Evolutionary conservation across 441 rosid genomes (phyloP).

Genomic region (Adansonia grandidieri): DNA sequence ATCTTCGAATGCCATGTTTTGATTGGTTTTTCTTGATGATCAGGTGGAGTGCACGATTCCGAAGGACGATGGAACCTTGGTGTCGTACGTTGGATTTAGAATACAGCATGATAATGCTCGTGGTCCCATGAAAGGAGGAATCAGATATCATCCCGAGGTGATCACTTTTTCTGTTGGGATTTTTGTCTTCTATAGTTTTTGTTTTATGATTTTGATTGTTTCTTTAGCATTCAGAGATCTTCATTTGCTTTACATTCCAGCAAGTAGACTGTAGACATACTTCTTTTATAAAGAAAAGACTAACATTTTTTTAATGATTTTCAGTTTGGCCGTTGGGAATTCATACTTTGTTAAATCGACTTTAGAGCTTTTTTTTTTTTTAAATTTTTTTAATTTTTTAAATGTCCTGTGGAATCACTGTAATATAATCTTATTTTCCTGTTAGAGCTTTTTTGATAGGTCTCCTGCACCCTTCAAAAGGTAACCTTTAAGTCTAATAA

Average conservation of each 20-base stretch:
- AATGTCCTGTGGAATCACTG: neutral
- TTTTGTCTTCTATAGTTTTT: neutral
- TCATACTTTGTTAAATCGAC: neutral
- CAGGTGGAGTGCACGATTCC: constrained; percentile 93
- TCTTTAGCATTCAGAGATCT: neutral
- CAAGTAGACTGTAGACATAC: neutral
- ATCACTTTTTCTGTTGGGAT: neutral
- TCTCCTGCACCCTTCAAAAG: neutral
- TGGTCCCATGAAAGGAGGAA: constrained; percentile 94
- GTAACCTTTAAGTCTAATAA: neutral
- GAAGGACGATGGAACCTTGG: constrained; percentile 77
- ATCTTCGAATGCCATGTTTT: neutral
- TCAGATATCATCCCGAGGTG: constrained; percentile 92
- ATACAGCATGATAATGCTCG: constrained; percentile 87
- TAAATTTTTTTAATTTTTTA: no score
- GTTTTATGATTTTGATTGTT: neutral
- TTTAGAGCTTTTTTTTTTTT: neutral
- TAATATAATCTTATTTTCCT: neutral
- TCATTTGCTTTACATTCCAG: neutral
- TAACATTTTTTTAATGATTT: neutral
- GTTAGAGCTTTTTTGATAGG: neutral
- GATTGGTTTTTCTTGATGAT: constrained; percentile 22
- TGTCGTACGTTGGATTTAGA: constrained; percentile 78
- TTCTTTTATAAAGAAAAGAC: neutral
- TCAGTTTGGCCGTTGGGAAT: neutral